Evolutionary conservation across 106 monocot genomes (phyloP).

Genomic region (Dendrobium officinale): DNA sequence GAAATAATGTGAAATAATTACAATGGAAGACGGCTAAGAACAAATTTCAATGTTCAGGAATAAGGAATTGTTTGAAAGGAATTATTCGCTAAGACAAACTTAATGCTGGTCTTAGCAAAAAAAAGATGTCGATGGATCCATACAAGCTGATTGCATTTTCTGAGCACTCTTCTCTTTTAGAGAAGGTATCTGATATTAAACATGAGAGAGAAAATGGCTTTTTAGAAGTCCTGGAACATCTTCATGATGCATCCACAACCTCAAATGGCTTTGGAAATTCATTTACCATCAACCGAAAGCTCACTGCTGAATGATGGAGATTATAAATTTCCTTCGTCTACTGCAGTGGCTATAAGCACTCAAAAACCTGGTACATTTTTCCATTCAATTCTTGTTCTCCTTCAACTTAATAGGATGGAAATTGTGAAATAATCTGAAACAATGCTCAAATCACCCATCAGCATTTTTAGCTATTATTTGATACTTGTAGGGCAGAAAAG

Average conservation of each 20-base stretch:
- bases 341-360: conserved; percentile 15
- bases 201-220: neutral
- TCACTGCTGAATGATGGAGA: conserved; percentile 21
- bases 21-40: too few relatives aligned
- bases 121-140: too few relatives aligned
- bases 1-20: too few relatives aligned
- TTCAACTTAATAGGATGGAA: neutral
- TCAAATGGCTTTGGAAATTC: conserved; percentile 14
- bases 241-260: conserved; percentile 10
- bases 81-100: too few relatives aligned
- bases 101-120: too few relatives aligned
- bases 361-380: conserved; percentile 31
- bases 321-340: conserved; percentile 14
- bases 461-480: neutral
- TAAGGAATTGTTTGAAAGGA: too few relatives aligned
- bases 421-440: neutral
- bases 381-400: neutral
- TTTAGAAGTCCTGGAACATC: neutral
- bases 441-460: neutral
- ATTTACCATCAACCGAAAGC: conserved; percentile 15
- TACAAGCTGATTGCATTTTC: neutral
- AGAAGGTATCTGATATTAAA: neutral
- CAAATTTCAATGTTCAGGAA: too few relatives aligned
- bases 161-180: neutral
- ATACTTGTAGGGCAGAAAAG: conserved; percentile 44